Base-by-base conservation (phyloP, 495 filamentous ascomycete genomes). In the Aspergillus olivimuriae region DNA sequence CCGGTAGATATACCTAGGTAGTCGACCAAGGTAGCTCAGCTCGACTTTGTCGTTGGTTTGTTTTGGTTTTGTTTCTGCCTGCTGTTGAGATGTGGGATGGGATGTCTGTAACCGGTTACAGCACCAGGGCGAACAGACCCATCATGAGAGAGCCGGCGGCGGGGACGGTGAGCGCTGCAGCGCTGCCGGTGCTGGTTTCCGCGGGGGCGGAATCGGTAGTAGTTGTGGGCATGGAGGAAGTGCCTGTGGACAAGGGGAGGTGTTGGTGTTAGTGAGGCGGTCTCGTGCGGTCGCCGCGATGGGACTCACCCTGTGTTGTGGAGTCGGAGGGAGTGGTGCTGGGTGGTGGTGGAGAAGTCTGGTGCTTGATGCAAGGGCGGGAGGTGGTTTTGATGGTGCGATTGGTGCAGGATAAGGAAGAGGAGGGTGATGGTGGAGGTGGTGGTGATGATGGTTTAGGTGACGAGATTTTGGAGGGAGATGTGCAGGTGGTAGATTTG, bases 161-260 rank as follows among this genome's bases (percentile, higher is more conserved):
- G 23, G 39, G 52, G 74, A 17, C 73, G 3, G 26, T 28, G n/a
- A 45, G 24, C 14, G 46, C 34, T 28, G 51, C 34, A 21, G 55
- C 34, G n/a, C 39, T 45, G 40, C 19, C 39, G 36, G 33, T 33
- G 47, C 45, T 21, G 47, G 34, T 3, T 34, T n/a, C n/a, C n/a
- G n/a, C 38, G 16, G 47, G 17, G 4, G 41, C 23, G 12, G 43
- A 19, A 11, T 36, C 15, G 6, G 47, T 37, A 18, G 47, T 26
- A n/a, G 23, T 43, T 11, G 34, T 15, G 20, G 44, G 41, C 24
- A 24, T 21, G 20, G 53, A 56, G 10, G 53, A 11, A 23, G 47
- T 16, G 10, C 26, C 30, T 21, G 32, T 26, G 15, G 6, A 36
- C 19, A 16, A 31, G 7, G 31, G n/a, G 24, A 43, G 39, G 14